These are phyloP conservation scores for Peronospora farinosa DNA, from an alignment of 352 stramenopile genomes.

Conservation along the genomic window DNA sequence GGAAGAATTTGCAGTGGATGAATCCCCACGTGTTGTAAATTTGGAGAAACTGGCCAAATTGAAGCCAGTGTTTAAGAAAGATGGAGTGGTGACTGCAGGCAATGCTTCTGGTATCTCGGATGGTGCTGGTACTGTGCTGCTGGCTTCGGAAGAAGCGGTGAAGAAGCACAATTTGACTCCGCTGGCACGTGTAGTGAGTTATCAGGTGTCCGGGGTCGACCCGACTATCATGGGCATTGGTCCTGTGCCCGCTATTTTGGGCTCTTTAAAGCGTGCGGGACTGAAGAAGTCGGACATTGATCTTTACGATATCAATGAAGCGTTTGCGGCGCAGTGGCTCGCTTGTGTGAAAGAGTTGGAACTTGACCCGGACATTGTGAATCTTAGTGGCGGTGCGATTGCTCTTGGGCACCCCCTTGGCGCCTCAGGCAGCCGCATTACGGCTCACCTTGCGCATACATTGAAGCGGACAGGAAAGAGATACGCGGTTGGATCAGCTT, in stretches of 20 bases:
- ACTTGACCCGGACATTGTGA: conserved; percentile 90
- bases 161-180: conserved; percentile 90
- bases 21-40: conserved; percentile 75
- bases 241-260: conserved; percentile 91
- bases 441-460: conserved; percentile 86
- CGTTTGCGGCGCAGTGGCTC: conserved; percentile 96
- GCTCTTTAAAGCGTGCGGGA: conserved; percentile 85
- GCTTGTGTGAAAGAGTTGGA: conserved; percentile 95
- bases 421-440: conserved; percentile 90
- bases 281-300: conserved; percentile 92
- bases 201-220: conserved; percentile 90
- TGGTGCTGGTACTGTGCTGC: conserved; percentile 90
- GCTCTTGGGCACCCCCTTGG: conserved; percentile 95
- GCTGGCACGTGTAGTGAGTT: conserved; percentile 90
- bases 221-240: conserved; percentile 97
- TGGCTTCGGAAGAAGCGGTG: conserved; percentile 91
- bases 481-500: conserved; percentile 93
- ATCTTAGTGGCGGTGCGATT: conserved; percentile 94
- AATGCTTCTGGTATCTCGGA: conserved; percentile 96
- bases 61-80: conserved; percentile 96
- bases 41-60: conserved; percentile 88
- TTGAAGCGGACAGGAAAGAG: conserved; percentile 85
- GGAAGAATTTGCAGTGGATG: conserved; percentile 64
- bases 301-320: conserved; percentile 98
- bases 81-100: conserved; percentile 93